These are phyloP conservation scores for Pontederia crassipes DNA, from an alignment of 176 grass and related monocot species.

Conservation along the genomic window DNA sequence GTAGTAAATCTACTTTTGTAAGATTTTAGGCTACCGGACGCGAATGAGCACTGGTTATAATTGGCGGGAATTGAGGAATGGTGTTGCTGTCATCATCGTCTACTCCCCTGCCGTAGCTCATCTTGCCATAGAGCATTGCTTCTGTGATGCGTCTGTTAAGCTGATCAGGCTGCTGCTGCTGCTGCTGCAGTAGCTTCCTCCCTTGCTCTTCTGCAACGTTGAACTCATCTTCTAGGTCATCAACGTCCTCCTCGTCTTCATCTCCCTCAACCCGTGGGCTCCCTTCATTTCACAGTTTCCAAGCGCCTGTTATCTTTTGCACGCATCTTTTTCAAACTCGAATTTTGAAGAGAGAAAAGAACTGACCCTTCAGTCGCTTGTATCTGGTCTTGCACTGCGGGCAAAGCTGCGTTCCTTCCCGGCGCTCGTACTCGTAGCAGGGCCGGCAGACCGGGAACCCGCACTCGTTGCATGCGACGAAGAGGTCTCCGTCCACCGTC, in stretches of 20 bases:
- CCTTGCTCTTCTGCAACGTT: conserved; percentile 62
- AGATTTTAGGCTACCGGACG: conserved; percentile 37
- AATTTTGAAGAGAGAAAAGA: not conserved
- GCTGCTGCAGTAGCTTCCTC: conserved; percentile 3
- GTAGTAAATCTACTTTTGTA: not conserved
- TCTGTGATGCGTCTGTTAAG: conserved; percentile 70
- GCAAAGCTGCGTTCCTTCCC: conserved; percentile 91
- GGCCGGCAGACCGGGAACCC: conserved; percentile 95
- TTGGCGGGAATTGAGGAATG: conserved; percentile 62
- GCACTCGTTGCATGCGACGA: conserved; percentile 96
- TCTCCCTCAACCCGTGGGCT: conserved; percentile 73
- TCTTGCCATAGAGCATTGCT: conserved; percentile 85
- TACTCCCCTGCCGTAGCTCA: conserved; percentile 76
- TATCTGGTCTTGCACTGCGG: conserved; percentile 99
- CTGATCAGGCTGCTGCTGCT: conserved; percentile 15
- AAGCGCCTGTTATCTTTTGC: not conserved
- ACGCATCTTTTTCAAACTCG: too few species aligned
- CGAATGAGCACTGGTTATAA: conserved; percentile 78
- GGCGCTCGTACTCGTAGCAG: conserved; percentile 96
- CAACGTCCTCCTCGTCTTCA: conserved; percentile 87
- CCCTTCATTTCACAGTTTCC: conserved; percentile 28
- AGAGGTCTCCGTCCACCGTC: conserved; percentile 80
- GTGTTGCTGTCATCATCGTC: conserved; percentile 49
- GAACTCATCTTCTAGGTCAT: conserved; percentile 93
- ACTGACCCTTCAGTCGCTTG: conserved; percentile 86